Evolutionary conservation across 1,139 yeast genomes (phyloP).

Genomic region (Kluyveromyces marxianus): DNA sequence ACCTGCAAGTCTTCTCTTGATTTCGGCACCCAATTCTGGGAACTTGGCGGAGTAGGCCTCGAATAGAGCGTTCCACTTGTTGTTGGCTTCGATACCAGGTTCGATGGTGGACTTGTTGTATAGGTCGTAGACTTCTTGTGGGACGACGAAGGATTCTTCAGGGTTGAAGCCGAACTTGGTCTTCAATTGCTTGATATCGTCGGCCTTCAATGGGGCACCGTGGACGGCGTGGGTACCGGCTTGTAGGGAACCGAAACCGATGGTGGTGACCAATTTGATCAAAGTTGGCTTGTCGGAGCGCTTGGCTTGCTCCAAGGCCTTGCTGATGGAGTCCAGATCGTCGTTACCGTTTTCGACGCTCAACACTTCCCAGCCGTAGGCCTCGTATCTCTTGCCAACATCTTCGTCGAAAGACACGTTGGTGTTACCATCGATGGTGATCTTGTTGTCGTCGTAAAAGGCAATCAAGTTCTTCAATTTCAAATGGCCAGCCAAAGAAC

Average conservation of each 20-base stretch:
- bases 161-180: conserved; percentile 84
- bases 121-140: conserved; percentile 73
- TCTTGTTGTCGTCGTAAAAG: conserved; percentile 95
- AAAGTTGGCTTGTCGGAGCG: conserved; percentile 78
- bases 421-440: conserved; percentile 95
- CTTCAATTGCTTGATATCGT: conserved; percentile 87
- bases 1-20: conserved; percentile 72
- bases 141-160: conserved; percentile 67
- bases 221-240: conserved; percentile 92
- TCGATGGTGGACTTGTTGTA: conserved; percentile 52
- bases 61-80: conserved; percentile 65
- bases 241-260: conserved; percentile 86
- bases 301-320: conserved; percentile 71
- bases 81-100: conserved; percentile 59
- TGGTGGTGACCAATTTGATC: conserved; percentile 82
- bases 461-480: conserved; percentile 91
- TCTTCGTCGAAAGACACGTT: conserved; percentile 91
- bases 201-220: conserved; percentile 94
- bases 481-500: conserved; percentile 94
- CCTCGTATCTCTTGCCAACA: conserved; percentile 74
- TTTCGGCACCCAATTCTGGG: conserved; percentile 76
- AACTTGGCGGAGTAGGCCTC: conserved; percentile 57
- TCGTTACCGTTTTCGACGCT: conserved; percentile 76
- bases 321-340: conserved; percentile 63
- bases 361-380: conserved; percentile 92